Evolutionary conservation across 192 early-diverging fungal species (phyloP).

Genomic region (Rhizophagus sp.): DNA sequence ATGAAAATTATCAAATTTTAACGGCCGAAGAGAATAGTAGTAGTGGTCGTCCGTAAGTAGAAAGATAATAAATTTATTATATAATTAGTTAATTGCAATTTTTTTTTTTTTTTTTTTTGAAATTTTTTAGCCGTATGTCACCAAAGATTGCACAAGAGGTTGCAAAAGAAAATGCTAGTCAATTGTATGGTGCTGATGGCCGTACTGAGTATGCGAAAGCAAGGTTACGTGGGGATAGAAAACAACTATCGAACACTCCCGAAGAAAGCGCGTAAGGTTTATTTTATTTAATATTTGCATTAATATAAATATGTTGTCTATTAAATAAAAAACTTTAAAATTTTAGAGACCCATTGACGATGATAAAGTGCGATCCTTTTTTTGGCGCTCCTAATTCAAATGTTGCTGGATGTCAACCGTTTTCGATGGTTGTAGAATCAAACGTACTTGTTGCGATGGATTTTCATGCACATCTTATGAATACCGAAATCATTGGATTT

Average conservation of each 20-base stretch:
- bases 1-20: not conserved
- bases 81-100: not conserved
- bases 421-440: slow-evolving; percentile 69
- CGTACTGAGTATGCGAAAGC: slow-evolving; percentile 58
- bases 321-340: not conserved
- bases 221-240: slow-evolving; percentile 48
- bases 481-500: slow-evolving; percentile 87
- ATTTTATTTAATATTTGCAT: slow-evolving; percentile 10
- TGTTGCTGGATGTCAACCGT: slow-evolving; percentile 75
- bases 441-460: slow-evolving; percentile 85
- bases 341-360: slow-evolving; percentile 68
- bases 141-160: slow-evolving; percentile 29
- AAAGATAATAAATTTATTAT: not conserved
- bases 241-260: slow-evolving; percentile 45
- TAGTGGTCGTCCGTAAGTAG: not conserved
- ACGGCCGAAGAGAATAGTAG: not conserved
- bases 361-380: slow-evolving; percentile 84
- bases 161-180: slow-evolving; percentile 21
- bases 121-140: slow-evolving; percentile 32
- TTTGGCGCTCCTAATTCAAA: slow-evolving; percentile 66
- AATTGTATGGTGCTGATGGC: slow-evolving; percentile 43
- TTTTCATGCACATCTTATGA: slow-evolving; percentile 90
- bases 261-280: slow-evolving; percentile 46
- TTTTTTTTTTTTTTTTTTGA: no score
- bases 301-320: not conserved